Evolutionary conservation across 2,329 filamentous ascomycete genomes (phyloP).

Genomic region (Penicillium freii): DNA sequence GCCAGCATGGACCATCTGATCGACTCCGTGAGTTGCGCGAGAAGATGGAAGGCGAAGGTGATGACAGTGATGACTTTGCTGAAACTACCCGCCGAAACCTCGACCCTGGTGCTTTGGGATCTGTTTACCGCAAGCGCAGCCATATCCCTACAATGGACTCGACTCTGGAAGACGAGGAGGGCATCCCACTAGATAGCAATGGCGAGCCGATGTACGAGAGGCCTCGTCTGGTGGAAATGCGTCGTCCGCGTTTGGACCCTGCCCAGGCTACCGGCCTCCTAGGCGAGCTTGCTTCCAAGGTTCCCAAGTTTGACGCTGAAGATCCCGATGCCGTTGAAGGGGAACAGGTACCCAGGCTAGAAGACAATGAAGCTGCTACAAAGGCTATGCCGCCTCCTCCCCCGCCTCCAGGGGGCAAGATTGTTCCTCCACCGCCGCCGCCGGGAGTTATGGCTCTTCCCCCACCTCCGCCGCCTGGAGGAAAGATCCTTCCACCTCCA

Average conservation of each 20-base stretch:
- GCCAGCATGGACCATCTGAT: conserved; percentile 83
- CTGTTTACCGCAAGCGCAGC: conserved; percentile 60
- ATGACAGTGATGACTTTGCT: conserved; percentile 51
- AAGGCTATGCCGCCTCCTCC: conserved; percentile 18
- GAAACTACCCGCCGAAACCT: conserved; percentile 61
- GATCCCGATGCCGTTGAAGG: conserved; percentile 17
- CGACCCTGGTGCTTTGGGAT: conserved; percentile 71
- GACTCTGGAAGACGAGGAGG: conserved; percentile 36
- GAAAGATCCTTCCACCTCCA: conserved; percentile 29
- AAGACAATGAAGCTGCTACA: conserved; percentile 13
- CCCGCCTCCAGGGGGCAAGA: conserved; percentile 9
- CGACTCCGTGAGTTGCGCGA: conserved; percentile 87
- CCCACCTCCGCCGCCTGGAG: conserved; percentile 14
- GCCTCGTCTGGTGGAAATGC: conserved; percentile 73
- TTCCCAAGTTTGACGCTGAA: conserved; percentile 66
- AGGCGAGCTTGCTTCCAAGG: conserved; percentile 71
- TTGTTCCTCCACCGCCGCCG: conserved; percentile 22
- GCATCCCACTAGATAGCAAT: conserved; percentile 53
- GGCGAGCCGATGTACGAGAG: conserved; percentile 69
- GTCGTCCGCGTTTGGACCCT: conserved; percentile 62
- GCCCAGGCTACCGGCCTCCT: conserved; percentile 65
- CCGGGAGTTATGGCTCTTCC: conserved; percentile 37
- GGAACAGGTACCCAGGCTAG: conserved; percentile 3
- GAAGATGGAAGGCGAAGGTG: conserved; percentile 76
- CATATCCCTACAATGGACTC: conserved; percentile 41